A percentile compares a stretch with the other conserved stretches of the same genome.
Conservation (phyloP, 345 rosid species). For the Corchorus olitorius region DNA sequence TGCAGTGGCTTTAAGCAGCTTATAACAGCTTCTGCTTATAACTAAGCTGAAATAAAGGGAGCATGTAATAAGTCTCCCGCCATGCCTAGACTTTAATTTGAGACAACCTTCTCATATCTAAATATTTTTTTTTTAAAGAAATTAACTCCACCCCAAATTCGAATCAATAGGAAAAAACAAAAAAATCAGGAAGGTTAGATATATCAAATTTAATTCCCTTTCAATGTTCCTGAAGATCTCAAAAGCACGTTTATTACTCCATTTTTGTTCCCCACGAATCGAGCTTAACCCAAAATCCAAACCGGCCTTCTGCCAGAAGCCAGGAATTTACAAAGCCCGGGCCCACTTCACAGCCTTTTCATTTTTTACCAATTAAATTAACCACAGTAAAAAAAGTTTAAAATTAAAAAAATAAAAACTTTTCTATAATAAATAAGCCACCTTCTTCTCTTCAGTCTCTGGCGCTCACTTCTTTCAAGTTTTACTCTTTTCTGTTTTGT, state of each 20-base stretch:
- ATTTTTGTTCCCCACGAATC: background rate
- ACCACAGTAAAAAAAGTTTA: background rate
- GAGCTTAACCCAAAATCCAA: background rate
- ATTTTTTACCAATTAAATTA: background rate
- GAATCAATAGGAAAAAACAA: background rate
- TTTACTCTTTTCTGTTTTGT: too few species aligned
- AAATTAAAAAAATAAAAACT: background rate
- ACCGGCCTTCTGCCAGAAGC: background rate
- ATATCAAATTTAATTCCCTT: background rate
- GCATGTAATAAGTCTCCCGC: too few species aligned
- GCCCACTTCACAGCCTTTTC: background rate
- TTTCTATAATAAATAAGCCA: background rate
- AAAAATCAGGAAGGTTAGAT: background rate
- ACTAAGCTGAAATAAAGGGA: too few species aligned
- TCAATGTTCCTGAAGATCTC: background rate
- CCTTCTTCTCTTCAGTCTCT: background rate
- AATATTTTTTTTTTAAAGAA: too few species aligned
- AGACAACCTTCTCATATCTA: too few species aligned
- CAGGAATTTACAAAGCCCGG: background rate
- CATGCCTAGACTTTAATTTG: too few species aligned
- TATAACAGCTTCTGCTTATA: too few species aligned
- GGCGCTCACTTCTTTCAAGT: conserved; percentile 12
- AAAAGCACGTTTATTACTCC: background rate
- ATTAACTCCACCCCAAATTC: too few species aligned
- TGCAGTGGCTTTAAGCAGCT: too few species aligned